These are phyloP conservation scores for Botryotinia narcissicola DNA, from an alignment of 2,329 filamentous ascomycete species.

Conservation along the genomic window DNA sequence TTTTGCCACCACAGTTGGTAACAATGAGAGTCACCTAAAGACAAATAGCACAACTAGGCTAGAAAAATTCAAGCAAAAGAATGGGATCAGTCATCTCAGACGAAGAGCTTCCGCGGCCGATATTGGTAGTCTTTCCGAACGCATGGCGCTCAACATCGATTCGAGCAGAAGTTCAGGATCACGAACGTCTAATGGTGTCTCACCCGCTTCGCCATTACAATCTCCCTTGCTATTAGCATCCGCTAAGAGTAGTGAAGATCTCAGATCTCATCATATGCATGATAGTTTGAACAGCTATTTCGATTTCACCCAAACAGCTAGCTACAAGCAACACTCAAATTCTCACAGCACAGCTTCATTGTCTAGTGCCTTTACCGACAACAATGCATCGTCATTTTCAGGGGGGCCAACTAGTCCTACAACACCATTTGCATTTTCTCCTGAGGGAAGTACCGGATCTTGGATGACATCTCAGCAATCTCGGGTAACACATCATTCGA, in stretches of 20 bases:
- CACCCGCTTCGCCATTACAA: constrained; percentile 69
- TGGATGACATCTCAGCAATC: constrained; percentile 58
- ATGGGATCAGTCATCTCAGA: constrained; percentile 43
- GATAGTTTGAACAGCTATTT: constrained; percentile 56
- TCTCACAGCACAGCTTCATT: constrained; percentile 67
- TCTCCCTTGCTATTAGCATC: constrained; percentile 70
- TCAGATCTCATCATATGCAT: constrained; percentile 46
- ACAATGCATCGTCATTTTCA: constrained; percentile 65
- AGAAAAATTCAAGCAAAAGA: constrained; percentile 91
- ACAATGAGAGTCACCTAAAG: constrained; percentile 68
- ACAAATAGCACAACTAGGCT: constrained; percentile 76
- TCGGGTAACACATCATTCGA: constrained; percentile 42
- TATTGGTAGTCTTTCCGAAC: constrained; percentile 56
- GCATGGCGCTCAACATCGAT: constrained; percentile 54
- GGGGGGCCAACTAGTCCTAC: constrained; percentile 70
- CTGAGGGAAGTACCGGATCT: constrained; percentile 66
- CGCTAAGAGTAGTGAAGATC: constrained; percentile 62
- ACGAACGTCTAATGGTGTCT: constrained; percentile 64
- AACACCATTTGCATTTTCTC: constrained; percentile 71
- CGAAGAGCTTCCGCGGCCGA: constrained; percentile 65
- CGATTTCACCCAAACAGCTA: constrained; percentile 54
- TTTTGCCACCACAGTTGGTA: constrained; percentile 72
- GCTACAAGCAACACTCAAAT: constrained; percentile 58
- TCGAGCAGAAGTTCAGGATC: constrained; percentile 55
- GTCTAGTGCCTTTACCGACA: constrained; percentile 65